Evolutionary conservation across 371 early-diverging fungal species (phyloP), one percentile per base, ranked within the genome.

Genomic region (Mucor piriformis): DNA sequence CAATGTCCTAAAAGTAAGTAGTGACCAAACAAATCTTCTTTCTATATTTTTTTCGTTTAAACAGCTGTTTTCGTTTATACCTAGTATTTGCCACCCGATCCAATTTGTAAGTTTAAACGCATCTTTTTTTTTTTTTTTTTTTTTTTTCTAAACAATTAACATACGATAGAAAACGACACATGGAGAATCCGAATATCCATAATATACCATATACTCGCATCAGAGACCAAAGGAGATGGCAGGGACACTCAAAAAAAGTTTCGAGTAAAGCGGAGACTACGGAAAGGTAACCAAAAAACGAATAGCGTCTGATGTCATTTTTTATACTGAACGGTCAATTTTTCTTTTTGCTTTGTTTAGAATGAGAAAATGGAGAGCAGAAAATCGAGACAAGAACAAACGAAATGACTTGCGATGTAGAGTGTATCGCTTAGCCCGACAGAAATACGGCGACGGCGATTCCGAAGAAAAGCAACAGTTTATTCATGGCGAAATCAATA

Each of bases 361-460:
- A 54, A 85, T 85, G 86, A 73, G 86, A 21, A 70, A 83, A 50
- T 85, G 86, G 86, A 61, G 86, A 49, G 77, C 86, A 12, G 77
- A 83, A 58, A 85, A 85, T 33, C 75, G 74, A 47, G 86, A 85
- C 46, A 85, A 85, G 50, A 85, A 88, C 52, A 74, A 82, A 43
- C 70, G 81, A 54, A 88, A 88, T 51, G 89, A 88, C 57, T 69
- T 87, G 59, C 74, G 89, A 11, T 88, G 88, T 52, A 84, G 89
- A 40, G 89, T 88, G 4, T 87, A 88, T 70, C 77, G 87, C 13
- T 72, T 84, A 48, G 89, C 88, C 3, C 67, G 84, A 3, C 83
- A 84, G 50, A 81, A 77, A 38, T 88, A 82, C 64, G 89, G 88
- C 12, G 74, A 78, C 13, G 72, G 72, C 3, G 83, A 85, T 33